phyloP scores from a whole-genome alignment of 495 filamentous ascomycete species.

The Aspergillus bridgeri region DNA sequence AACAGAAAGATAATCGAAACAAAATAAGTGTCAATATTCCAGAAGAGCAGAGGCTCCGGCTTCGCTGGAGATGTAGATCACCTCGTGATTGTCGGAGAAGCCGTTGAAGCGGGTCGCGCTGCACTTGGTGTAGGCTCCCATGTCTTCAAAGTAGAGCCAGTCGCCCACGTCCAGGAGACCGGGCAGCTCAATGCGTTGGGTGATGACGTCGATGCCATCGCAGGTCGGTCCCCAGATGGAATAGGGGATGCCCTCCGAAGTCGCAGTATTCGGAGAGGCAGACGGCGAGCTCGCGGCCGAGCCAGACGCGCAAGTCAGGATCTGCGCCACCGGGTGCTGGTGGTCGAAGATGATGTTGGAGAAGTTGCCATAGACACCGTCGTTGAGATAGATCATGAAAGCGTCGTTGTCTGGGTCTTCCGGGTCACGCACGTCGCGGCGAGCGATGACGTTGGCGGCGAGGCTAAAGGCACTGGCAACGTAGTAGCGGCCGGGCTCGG shows the following conservation, averaged over 20 bases:
- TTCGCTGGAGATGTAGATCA: constrained; percentile 93
- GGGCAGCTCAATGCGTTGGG: constrained; percentile 67
- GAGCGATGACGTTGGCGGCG: constrained; percentile 93
- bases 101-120: constrained; percentile 98
- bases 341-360: constrained; percentile 99
- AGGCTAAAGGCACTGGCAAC: constrained; percentile 90
- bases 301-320: constrained; percentile 61
- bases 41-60: constrained; percentile 76
- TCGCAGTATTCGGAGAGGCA: constrained; percentile 41
- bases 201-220: constrained; percentile 93
- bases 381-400: constrained; percentile 97
- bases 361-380: constrained; percentile 97
- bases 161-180: constrained; percentile 82
- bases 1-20: not conserved
- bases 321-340: constrained; percentile 81
- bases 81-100: constrained; percentile 88
- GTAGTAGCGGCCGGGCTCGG: constrained; percentile 94
- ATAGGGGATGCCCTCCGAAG: constrained; percentile 56
- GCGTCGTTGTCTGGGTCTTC: constrained; percentile 53
- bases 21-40: constrained; percentile 36
- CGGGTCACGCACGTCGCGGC: constrained; percentile 72
- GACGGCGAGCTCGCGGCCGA: constrained; percentile 15
- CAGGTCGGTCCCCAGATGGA: constrained; percentile 98
- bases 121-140: constrained; percentile 98
- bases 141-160: constrained; percentile 97